Conservation (phyloP, 2,329 filamentous ascomycete genomes). For the Colletotrichum agaves region DNA sequence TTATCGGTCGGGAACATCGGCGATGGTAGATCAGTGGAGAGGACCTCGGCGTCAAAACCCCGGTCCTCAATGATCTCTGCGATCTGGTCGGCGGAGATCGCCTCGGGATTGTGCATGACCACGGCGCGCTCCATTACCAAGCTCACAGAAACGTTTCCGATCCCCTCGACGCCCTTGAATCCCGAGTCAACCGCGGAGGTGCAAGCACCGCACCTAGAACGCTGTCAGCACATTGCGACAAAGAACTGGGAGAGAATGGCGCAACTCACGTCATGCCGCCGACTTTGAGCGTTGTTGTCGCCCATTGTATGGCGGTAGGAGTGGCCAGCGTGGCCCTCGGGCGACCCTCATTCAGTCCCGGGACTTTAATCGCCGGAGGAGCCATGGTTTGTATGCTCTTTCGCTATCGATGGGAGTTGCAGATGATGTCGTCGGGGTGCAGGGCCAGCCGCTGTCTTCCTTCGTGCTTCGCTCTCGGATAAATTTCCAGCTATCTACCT, state of each 20-base stretch:
- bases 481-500: constrained; percentile 21
- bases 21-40: constrained; percentile 80
- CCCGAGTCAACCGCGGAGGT: constrained; percentile 95
- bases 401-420: constrained; percentile 1
- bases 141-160: constrained; percentile 89
- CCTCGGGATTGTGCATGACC: constrained; percentile 83
- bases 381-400: constrained; percentile 54
- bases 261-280: constrained; percentile 81
- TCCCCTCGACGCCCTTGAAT: constrained; percentile 83
- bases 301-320: constrained; percentile 71
- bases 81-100: constrained; percentile 79
- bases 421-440: neutral
- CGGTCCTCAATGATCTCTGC: constrained; percentile 90
- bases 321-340: constrained; percentile 46
- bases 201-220: constrained; percentile 82
- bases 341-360: constrained; percentile 50
- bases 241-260: constrained; percentile 12
- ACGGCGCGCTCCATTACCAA: constrained; percentile 97
- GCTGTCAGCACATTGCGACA: constrained; percentile 44
- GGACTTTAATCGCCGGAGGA: constrained; percentile 60
- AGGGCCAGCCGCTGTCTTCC: constrained; percentile 31
- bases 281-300: constrained; percentile 89
- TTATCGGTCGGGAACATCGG: constrained; percentile 54
- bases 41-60: constrained; percentile 89
- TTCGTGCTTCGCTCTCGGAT: constrained; percentile 21